These are phyloP conservation scores for Chalaropsis thielavioides DNA, from an alignment of 2,329 filamentous ascomycete genomes.

Conservation along the genomic window DNA sequence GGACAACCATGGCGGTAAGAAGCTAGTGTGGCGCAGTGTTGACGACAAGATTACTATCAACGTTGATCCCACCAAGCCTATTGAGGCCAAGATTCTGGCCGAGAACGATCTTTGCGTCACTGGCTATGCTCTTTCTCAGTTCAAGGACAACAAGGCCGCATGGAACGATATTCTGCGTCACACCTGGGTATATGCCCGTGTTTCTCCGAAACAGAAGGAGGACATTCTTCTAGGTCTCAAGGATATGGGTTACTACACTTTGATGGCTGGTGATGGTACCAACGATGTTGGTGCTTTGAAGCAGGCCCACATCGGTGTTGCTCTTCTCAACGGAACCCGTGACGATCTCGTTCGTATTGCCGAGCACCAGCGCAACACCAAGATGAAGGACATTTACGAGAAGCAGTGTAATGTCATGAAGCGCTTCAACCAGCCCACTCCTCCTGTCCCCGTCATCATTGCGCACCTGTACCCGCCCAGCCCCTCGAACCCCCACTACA, in stretches of 20 bases:
- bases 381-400: slow-evolving; percentile 98
- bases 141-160: slow-evolving; percentile 57
- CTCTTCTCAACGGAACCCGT: slow-evolving; percentile 83
- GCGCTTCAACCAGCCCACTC: slow-evolving; percentile 82
- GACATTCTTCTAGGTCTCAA: slow-evolving; percentile 94
- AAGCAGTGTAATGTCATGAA: slow-evolving; percentile 88
- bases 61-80: slow-evolving; percentile 66
- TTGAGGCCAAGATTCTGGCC: slow-evolving; percentile 67
- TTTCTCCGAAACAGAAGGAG: slow-evolving; percentile 97
- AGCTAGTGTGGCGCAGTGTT: slow-evolving; percentile 85
- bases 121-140: slow-evolving; percentile 81
- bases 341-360: slow-evolving; percentile 85
- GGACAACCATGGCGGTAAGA: slow-evolving; percentile 64
- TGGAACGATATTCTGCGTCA: slow-evolving; percentile 68
- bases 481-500: slow-evolving; percentile 80
- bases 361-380: slow-evolving; percentile 84
- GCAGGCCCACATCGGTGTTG: slow-evolving; percentile 94
- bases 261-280: slow-evolving; percentile 97
- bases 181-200: slow-evolving; percentile 94
- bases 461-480: slow-evolving; percentile 90
- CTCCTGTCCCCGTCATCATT: slow-evolving; percentile 84
- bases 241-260: slow-evolving; percentile 90
- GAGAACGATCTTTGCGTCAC: slow-evolving; percentile 91
- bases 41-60: slow-evolving; percentile 78
- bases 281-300: slow-evolving; percentile 97